These are phyloP conservation scores for Euphorbia schlechtendalii DNA, from an alignment of 441 rosid genomes.

Conservation along the genomic window DNA sequence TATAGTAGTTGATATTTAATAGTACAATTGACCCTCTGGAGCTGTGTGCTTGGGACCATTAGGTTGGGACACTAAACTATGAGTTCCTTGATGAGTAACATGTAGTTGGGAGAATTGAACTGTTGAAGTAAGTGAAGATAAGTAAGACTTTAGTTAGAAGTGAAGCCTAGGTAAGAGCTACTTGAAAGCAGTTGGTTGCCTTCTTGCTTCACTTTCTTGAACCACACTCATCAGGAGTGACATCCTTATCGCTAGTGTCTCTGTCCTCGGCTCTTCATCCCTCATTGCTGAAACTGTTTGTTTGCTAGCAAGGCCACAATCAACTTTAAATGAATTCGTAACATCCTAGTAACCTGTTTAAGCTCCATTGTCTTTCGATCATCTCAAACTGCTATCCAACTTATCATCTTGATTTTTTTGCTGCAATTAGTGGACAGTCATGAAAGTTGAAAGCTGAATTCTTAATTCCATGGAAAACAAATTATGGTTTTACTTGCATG, in stretches of 20 bases:
- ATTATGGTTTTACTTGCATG: constrained; percentile 56
- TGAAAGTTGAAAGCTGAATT: constrained; percentile 20
- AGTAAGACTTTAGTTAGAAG: not conserved
- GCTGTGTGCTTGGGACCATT: not conserved
- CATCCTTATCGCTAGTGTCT: not conserved
- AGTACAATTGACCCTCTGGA: not conserved
- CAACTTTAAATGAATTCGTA: not conserved
- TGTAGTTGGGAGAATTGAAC: not conserved
- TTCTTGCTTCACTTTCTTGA: too few relatives aligned
- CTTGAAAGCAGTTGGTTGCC: too few relatives aligned
- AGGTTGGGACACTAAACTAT: not conserved
- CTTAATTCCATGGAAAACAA: constrained; percentile 36
- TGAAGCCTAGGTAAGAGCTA: too few relatives aligned
- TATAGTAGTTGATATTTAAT: too few relatives aligned
- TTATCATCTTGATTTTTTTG: constrained; percentile 29
- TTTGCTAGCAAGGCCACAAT: not conserved
- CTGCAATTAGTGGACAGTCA: constrained; percentile 57
- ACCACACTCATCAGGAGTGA: too few relatives aligned
- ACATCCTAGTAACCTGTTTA: not conserved
- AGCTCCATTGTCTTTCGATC: not conserved
- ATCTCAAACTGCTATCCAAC: not conserved
- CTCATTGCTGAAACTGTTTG: not conserved
- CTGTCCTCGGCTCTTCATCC: not conserved
- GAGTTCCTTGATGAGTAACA: not conserved
- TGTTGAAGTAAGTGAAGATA: not conserved